A percentile compares a stretch with the other conserved stretches of the same genome.
Evolutionary conservation across 2,329 filamentous ascomycete species (phyloP).

Genomic region (Trichophyton verrucosum): DNA sequence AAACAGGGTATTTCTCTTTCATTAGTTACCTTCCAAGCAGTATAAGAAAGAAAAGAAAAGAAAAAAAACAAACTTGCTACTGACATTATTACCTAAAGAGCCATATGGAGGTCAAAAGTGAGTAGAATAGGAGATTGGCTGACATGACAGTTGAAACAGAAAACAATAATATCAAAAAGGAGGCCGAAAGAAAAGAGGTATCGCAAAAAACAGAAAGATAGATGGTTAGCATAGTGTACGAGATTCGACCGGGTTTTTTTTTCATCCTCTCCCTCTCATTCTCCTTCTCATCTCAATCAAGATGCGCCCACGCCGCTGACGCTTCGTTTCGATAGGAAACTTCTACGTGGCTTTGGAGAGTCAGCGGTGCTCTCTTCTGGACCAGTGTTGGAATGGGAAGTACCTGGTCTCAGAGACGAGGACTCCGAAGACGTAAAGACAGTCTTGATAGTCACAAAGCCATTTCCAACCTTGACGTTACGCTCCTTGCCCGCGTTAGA

Average conservation of each 20-base stretch:
- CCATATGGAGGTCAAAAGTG: background rate
- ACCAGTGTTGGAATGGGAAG: constrained; percentile 23
- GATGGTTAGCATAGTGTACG: background rate
- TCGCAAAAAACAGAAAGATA: background rate
- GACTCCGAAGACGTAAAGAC: constrained; percentile 49
- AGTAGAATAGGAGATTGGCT: background rate
- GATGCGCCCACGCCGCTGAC: constrained; percentile 14
- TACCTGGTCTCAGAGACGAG: constrained; percentile 23
- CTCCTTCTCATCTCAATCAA: background rate
- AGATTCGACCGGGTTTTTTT: background rate
- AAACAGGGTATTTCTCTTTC: too few relatives aligned
- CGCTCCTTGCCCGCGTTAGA: constrained; percentile 56
- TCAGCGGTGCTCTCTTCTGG: constrained; percentile 23
- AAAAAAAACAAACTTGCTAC: too few relatives aligned
- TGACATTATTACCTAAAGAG: too few relatives aligned
- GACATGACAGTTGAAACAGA: background rate
- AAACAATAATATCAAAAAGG: background rate
- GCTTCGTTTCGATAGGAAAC: constrained; percentile 36
- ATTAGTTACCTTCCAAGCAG: background rate
- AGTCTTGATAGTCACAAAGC: constrained; percentile 60
- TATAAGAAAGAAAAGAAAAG: background rate
- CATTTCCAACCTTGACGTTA: constrained; percentile 59
- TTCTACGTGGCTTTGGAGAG: constrained; percentile 31
- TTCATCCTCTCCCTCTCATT: too few relatives aligned
- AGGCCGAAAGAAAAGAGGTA: background rate